Evolutionary conservation across 1,139 yeast species (phyloP), one percentile per base, ranked within the genome.

Genomic region (Magnusiomyces suaveolens): DNA sequence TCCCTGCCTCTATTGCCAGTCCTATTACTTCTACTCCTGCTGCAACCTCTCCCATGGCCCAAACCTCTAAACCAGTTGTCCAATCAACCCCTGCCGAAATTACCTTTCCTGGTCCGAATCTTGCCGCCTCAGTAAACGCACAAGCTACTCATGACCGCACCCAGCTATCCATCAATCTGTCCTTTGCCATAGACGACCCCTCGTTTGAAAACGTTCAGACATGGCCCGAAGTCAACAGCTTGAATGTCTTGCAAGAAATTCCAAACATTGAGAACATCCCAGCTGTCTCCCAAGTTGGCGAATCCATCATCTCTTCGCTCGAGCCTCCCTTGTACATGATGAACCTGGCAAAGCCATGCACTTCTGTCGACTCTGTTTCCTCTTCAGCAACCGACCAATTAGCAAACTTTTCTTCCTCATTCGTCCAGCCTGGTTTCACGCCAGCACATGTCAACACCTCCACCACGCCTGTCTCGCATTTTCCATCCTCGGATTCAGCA

Each of bases 321-420:
- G 48, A 46, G 23, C 48, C 48, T 2, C n/a, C 33, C 18, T 26
- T 46, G 48, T 25, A 8, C 14, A 46, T 46, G 48, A 46, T 46
- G 48, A 26, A 46, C 21, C 16, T 46, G 16, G 3, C 41, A 4
- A 36, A 14, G 3, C 41, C 16, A 36, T 10, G 41, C 16, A 14
- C 16, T n/a, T n/a, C n/a, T n/a, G n/a, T n/a, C n/a, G 18, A 36
- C 16, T 16, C 18, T 10, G 16, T 10, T 36, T 16, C 41, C 4
- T 10, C 41, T n/a, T 36, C 41, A n/a, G 18, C 41, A 10, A 18
- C 4, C 18, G 18, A n/a, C 10, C 18, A 10, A 29, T 29, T 29
- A 12, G 33, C 12, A 6, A 12, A 6, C 12, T 12, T 12, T 29
- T 29, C 33, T 29, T 29, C 33, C 6, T 29, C 33, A 6, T 29